Base-by-base conservation (phyloP, 2,329 filamentous ascomycete genomes). In the Clarireedia homoeocarpa region DNA sequence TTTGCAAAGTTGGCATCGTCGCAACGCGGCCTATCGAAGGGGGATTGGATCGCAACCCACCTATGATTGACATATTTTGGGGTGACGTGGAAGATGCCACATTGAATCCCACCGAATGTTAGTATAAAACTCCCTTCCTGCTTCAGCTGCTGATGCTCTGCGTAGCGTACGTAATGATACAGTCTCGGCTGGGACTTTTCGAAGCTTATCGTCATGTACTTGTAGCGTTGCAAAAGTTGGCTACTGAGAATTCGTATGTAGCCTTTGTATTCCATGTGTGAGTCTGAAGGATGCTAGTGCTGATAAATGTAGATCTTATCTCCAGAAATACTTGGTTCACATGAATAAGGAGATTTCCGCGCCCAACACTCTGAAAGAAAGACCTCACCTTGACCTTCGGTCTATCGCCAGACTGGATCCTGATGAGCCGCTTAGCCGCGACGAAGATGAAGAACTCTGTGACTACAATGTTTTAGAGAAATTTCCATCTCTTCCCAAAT, bases 31-130 rank as follows among this genome's bases (percentile, higher is more conserved):
- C 83, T 0, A 68, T 89, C 3, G 71, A 75, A 1, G 74, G 72
- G 12, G 81, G 80, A 0, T 71, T 95, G 0, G 77, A 86, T 40
- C 75, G 81, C 34, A 80, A 82, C 45, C 85, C 87, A 0, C 86
- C 88, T 0, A 79, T 85, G 36, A 78, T 96, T 15, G 89, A 96
- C 61, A 73, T 96, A 0, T 85, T 86, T 65, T 91, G 90, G 73
- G 79, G 81, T 0, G 70, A 78, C 6, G 65, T 75, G 0, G 72
- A 81, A 2, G 80, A 91, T 24, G 73, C 84, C 0, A 74, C 81
- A 20, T 75, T 95, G 49, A 86, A 96, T 64, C 83, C 89, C 0
- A 77, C 79, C 15, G 70, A 79, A 36, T 83, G 66, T 67, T 87
- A 63, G 85, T 17, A 2, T 14, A 15, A 4, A 1, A 26, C 3